These are phyloP conservation scores for Teratosphaeria viscida DNA, from an alignment of 2,329 filamentous ascomycete genomes.

Conservation along the genomic window DNA sequence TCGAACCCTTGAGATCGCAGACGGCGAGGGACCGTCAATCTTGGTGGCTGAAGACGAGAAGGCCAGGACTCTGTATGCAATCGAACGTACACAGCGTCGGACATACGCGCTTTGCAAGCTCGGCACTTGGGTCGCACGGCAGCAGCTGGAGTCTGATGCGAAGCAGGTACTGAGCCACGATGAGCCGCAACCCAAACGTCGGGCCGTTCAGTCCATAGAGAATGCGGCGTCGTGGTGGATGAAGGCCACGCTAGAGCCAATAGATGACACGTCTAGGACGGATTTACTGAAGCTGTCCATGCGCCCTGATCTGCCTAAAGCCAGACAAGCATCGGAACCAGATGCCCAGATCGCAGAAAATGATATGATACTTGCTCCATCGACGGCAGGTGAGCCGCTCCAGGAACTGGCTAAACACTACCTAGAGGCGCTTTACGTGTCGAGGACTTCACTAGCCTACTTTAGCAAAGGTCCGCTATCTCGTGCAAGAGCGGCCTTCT, in stretches of 20 bases:
- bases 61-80: conserved; percentile 45
- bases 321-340: too few species aligned
- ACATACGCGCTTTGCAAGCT: conserved; percentile 61
- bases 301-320: background rate
- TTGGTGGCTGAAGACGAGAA: conserved; percentile 52
- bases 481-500: conserved; percentile 60
- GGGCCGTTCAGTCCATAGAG: conserved; percentile 5
- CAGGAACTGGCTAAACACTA: conserved; percentile 26
- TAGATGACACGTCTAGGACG: background rate
- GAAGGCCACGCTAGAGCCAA: conserved; percentile 7
- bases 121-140: conserved; percentile 54
- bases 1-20: conserved; percentile 52
- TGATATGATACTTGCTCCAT: background rate
- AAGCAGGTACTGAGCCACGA: conserved; percentile 22
- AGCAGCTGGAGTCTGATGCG: conserved; percentile 34
- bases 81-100: conserved; percentile 54
- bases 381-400: conserved; percentile 3
- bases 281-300: background rate
- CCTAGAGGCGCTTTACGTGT: conserved; percentile 38
- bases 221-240: conserved; percentile 17
- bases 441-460: conserved; percentile 65
- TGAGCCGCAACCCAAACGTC: conserved; percentile 15
- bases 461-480: conserved; percentile 75
- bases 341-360: background rate
- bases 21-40: conserved; percentile 39